Percentiles rank a stretch among this genome's conserved stretches.
phyloP scores from a whole-genome alignment of 148 eudicot species.

The Diospyros kaki region DNA sequence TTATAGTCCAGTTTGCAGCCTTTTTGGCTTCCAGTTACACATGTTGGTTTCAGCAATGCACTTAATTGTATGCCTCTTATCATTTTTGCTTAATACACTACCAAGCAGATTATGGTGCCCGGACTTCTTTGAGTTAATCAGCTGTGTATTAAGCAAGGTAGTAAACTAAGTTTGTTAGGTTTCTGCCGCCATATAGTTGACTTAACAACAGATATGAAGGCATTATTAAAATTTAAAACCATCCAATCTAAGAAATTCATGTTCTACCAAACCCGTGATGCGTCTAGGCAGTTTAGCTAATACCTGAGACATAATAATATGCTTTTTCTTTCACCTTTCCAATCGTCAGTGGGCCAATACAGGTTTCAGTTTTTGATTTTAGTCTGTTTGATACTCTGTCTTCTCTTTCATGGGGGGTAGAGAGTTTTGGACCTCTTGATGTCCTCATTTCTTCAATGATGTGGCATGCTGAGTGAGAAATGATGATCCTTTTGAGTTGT shows the following conservation, averaged over 20 bases:
- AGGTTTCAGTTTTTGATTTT: no score
- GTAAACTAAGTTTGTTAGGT: background rate
- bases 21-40: background rate
- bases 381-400: no score
- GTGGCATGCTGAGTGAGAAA: no score
- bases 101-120: background rate
- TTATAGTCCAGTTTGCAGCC: background rate
- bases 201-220: background rate
- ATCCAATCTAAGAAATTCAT: background rate
- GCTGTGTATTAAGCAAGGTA: no score
- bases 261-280: background rate
- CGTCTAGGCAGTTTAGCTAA: background rate
- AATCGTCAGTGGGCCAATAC: no score
- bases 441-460: no score
- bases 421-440: no score
- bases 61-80: background rate
- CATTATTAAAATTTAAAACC: background rate
- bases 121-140: background rate
- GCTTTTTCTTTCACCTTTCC: no score
- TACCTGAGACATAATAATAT: background rate
- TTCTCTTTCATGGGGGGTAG: no score
- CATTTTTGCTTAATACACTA: background rate
- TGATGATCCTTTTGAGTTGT: no score
- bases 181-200: background rate
- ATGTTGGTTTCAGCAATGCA: background rate